Conservation (phyloP, 257 asterid genomes). For the Phtheirospermum japonicum region DNA sequence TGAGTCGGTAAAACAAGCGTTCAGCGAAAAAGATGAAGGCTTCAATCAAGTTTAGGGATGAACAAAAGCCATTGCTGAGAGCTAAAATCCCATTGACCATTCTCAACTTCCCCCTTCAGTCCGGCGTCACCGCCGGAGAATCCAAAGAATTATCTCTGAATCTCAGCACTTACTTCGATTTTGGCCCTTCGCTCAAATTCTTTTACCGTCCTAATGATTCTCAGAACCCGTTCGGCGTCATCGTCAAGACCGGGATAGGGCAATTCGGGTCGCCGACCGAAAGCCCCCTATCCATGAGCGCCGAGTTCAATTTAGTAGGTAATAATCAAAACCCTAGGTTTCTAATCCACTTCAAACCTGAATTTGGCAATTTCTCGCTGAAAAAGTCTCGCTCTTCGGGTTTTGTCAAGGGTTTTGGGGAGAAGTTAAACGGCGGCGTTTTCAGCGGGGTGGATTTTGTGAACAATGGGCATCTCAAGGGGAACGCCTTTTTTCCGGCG, state of each 20-base stretch:
- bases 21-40: conserved; percentile 93
- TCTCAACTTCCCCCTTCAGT: conserved; percentile 68
- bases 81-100: conserved; percentile 84
- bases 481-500: conserved; percentile 40
- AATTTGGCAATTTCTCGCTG: conserved; percentile 70
- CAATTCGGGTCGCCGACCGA: conserved; percentile 74
- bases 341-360: conserved; percentile 79
- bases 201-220: conserved; percentile 81
- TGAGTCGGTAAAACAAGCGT: too few species aligned
- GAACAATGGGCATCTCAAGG: conserved; percentile 39
- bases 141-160: conserved; percentile 65
- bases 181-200: conserved; percentile 70
- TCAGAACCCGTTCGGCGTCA: conserved; percentile 63
- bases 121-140: conserved; percentile 81
- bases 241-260: conserved; percentile 87
- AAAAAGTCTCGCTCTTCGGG: conserved; percentile 59
- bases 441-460: conserved; percentile 27
- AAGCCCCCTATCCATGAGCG: conserved; percentile 91
- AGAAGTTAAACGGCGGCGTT: conserved; percentile 33
- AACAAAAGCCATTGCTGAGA: conserved; percentile 71
- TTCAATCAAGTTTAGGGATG: conserved; percentile 88
- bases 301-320: conserved; percentile 69
- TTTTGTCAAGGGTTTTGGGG: conserved; percentile 35
- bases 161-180: conserved; percentile 65
- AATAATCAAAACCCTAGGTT: conserved; percentile 73